A percentile compares a stretch with the other conserved stretches of the same genome.
Conservation (phyloP, 306 rosid genomes). For the Castanopsis chinensis region DNA sequence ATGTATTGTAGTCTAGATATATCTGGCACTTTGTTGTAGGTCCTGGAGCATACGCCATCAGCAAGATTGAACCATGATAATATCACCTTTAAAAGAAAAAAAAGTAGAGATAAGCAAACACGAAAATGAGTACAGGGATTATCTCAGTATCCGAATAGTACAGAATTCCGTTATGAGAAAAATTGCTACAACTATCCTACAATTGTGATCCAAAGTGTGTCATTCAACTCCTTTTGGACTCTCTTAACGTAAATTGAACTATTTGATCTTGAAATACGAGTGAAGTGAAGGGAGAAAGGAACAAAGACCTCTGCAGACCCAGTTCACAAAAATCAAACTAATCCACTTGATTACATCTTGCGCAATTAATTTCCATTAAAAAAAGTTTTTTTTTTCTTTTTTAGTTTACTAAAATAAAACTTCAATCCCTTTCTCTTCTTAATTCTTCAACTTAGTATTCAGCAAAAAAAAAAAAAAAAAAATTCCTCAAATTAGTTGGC, state of each 20-base stretch:
- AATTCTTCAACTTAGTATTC: too few relatives aligned
- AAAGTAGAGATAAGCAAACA: background rate
- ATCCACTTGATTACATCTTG: background rate
- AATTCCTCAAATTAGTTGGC: too few relatives aligned
- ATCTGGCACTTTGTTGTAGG: conserved; percentile 43
- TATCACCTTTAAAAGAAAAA: conserved; percentile 30
- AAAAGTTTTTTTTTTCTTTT: background rate
- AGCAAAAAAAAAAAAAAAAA: too few relatives aligned
- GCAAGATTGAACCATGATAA: conserved; percentile 76
- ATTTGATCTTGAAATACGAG: background rate
- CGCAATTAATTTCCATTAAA: background rate
- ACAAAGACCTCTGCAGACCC: background rate
- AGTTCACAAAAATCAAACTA: background rate
- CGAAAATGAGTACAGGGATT: background rate
- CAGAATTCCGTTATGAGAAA: background rate
- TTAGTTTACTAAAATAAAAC: background rate
- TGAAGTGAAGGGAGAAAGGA: background rate
- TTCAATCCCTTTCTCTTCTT: too few relatives aligned
- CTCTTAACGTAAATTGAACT: background rate
- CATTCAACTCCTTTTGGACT: background rate
- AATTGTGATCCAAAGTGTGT: background rate
- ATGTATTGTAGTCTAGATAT: conserved; percentile 33
- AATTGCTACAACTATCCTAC: background rate
- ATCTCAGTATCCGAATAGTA: background rate
- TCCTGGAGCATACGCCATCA: conserved; percentile 59